Base-by-base conservation (phyloP, 768 basidiomycete genomes). In the Guyanaporus albipodus region DNA sequence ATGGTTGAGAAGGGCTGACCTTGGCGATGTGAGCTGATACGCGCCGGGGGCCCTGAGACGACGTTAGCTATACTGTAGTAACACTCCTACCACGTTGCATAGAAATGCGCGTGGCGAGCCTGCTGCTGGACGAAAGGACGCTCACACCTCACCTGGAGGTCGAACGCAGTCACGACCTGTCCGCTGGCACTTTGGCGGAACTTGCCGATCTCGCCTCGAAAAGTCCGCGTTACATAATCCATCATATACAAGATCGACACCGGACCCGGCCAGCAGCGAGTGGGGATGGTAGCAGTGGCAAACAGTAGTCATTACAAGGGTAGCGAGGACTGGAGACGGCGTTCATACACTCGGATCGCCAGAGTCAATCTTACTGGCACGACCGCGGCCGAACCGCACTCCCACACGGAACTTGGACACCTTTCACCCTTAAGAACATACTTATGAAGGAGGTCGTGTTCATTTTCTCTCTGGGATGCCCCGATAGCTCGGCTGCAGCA, bases 1-100 rank as follows among this genome's bases (percentile, higher is more conserved):
- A 33, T 48, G 50, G 54, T 36, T 37, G 52, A 55, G 46, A 54
- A 57, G 53, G 42, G 50, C 37, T 34, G 38, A 48, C 50, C 32
- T 55, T 47, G 42, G 57, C 52, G 50, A 50, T 58, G 58, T 54
- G 51, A 62, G 45, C 56, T 51, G 58, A 44, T 65, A 63, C 50
- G 50, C 60, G 57, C 60, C 53, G 22, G 42, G n/a, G 40, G 56
- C 26, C 59, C 59, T 61, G 49, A 56, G 58, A 48, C 29, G 42
- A 47, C 31, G 35, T 42, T 23, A 57, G 45, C 52, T 50, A n/a
- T n/a, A n/a, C n/a, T n/a, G n/a, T n/a, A n/a, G n/a, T n/a, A n/a
- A n/a, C n/a, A n/a, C n/a, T 50, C 38, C 23, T 32, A 19, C 48
- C 61, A 53, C 55, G 58, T 60, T 60, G 60, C 19, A 18, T 42